Evolutionary conservation across 257 asterid species (phyloP).

Genomic region (Nicotiana noctiflora): DNA sequence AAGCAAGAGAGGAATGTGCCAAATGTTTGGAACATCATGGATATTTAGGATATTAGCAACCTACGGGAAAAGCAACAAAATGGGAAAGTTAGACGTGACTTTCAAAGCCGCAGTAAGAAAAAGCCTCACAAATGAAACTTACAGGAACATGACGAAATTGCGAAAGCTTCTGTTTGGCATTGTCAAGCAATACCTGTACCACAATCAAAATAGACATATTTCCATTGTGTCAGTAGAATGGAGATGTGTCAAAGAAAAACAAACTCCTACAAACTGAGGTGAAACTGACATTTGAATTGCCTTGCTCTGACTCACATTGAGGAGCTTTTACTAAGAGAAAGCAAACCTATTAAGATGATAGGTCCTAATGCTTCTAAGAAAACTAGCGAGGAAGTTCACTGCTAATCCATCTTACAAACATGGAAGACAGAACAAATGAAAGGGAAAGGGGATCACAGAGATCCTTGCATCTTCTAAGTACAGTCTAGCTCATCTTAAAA

Average conservation of each 20-base stretch:
- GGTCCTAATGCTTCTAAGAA: no score
- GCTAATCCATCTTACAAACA: no score
- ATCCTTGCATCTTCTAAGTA: no score
- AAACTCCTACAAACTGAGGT: not conserved
- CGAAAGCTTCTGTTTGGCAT: slow-evolving; percentile 70
- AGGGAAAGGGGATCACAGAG: no score
- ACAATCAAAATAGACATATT: slow-evolving; percentile 2
- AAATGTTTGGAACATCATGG: slow-evolving; percentile 89
- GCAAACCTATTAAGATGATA: not conserved
- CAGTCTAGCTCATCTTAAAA: no score
- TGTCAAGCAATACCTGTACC: slow-evolving; percentile 79
- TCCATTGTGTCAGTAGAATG: not conserved
- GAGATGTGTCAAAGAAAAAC: not conserved
- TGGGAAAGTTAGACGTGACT: not conserved
- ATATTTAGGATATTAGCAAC: slow-evolving; percentile 54
- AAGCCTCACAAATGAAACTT: slow-evolving; percentile 4
- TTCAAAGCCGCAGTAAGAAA: not conserved
- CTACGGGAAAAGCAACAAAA: slow-evolving; percentile 25
- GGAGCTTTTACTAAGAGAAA: not conserved
- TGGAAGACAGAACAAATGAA: no score
- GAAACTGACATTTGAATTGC: no score
- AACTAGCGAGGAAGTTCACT: no score
- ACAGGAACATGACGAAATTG: slow-evolving; percentile 78
- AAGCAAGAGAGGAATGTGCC: slow-evolving; percentile 87
- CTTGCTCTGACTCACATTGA: not conserved